Evolutionary conservation across 177 flowering plant species (phyloP), one percentile per base, ranked within the genome.

Genomic region (Telopea speciosissima): DNA sequence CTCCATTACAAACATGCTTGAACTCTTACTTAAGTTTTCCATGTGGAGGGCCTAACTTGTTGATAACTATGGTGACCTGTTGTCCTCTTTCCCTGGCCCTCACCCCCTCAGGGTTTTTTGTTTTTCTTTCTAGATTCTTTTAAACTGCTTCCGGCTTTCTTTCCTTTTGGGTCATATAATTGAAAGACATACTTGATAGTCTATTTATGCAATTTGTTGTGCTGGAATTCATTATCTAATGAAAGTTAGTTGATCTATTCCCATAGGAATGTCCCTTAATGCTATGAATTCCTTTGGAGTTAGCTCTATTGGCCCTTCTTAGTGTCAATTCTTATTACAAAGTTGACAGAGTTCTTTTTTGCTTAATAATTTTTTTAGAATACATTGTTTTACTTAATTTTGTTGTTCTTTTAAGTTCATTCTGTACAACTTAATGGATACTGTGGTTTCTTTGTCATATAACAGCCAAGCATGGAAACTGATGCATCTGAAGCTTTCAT

Each of bases 391-490:
- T 24, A 5, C 16, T 19, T 33, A 21, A 54, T 21, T 25, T 25
- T 56, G 9, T 8, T 24, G 1, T 63, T 5, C 13, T 62, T 33
- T 45, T 9, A 62, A 61, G 60, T 66, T 68, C 28, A 24, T 66
- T 17, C 23, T 16, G 25, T 31, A 24, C 45, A 14, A 54, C 12
- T 52, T 56, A 44, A 59, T 40, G 23, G 24, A 13, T 19, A 24
- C 11, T 44, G 24, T 60, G 16, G 13, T 72, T 71, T 64, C 9
- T 63, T 14, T 67, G 40, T 69, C 19, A 24, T 75, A 68, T 60
- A 58, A 68, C 89, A 90, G 91, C 79, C 82, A 63, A 71, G 74
- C n/a, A 66, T 31, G 68, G 85, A 75, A 69, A 75, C 31, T 56
- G 77, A 68, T 19, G 44, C 75, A 61, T 72, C 73, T 73, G 83